Percentiles rank a stretch among this genome's conserved stretches.
Conservation (phyloP, 2,329 filamentous ascomycete genomes). For the Alternaria angustiovoidea region DNA sequence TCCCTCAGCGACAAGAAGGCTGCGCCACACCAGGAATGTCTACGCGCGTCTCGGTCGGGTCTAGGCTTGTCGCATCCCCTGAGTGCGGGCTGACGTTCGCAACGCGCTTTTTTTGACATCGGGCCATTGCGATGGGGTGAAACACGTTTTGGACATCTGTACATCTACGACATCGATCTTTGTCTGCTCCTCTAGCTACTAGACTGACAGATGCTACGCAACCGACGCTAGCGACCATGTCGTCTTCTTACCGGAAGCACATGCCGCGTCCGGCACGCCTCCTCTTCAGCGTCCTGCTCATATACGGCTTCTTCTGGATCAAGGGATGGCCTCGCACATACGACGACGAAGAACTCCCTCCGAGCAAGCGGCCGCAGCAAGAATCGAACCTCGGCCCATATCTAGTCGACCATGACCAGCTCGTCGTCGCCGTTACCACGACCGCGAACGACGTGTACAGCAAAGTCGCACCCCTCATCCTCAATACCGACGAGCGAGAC, state of each 20-base stretch:
- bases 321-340: conserved; percentile 44
- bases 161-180: background rate
- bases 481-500: conserved; percentile 38
- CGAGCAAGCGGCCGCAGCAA: conserved; percentile 25
- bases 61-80: conserved; percentile 22
- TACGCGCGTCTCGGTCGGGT: conserved; percentile 8
- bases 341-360: conserved; percentile 44
- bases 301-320: conserved; percentile 44
- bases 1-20: conserved; percentile 1
- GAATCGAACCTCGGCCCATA: conserved; percentile 27
- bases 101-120: conserved; percentile 6
- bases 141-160: background rate
- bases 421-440: conserved; percentile 65
- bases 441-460: conserved; percentile 64
- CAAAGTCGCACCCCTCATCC: conserved; percentile 58
- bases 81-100: conserved; percentile 8
- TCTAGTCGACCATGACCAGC: conserved; percentile 32
- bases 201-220: conserved; percentile 17
- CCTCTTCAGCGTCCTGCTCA: conserved; percentile 24
- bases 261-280: conserved; percentile 36
- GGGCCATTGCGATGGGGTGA: conserved; percentile 14
- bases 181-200: conserved; percentile 1
- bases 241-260: conserved; percentile 28
- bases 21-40: conserved; percentile 15
- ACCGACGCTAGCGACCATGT: conserved; percentile 31